Evolutionary conservation across 805 yeast species (phyloP).

Genomic region (Komagataella ulmi): DNA sequence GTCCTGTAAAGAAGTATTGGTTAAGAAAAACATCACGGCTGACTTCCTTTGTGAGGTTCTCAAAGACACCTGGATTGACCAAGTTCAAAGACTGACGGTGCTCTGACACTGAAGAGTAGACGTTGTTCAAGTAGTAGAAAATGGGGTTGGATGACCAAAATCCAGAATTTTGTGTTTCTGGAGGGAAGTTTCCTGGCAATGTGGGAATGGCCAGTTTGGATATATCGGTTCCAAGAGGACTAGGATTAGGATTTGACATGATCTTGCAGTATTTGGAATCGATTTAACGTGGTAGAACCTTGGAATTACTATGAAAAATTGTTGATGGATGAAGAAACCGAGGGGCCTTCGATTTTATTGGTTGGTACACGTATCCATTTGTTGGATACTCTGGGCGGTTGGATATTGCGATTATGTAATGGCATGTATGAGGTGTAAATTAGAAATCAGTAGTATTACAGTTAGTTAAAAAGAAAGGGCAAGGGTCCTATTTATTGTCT

Average conservation of each 20-base stretch:
- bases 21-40: slow-evolving; percentile 83
- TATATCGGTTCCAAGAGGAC: not conserved
- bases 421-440: not conserved
- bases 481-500: not conserved
- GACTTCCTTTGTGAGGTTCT: slow-evolving; percentile 87
- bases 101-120: slow-evolving; percentile 54
- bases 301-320: not conserved
- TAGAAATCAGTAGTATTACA: not conserved
- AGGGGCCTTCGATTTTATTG: not conserved
- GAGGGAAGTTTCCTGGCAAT: slow-evolving; percentile 41
- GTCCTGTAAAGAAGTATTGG: slow-evolving; percentile 87
- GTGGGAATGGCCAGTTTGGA: slow-evolving; percentile 29
- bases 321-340: not conserved
- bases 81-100: slow-evolving; percentile 77
- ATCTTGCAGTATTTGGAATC: not conserved
- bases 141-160: slow-evolving; percentile 80
- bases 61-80: slow-evolving; percentile 88
- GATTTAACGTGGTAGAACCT: not conserved
- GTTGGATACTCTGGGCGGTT: not conserved
- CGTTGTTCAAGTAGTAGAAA: slow-evolving; percentile 65
- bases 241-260: slow-evolving; percentile 3
- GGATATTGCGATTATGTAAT: not conserved
- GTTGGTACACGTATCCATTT: not conserved
- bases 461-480: not conserved
- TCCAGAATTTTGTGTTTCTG: slow-evolving; percentile 36